A percentile compares a stretch with the other conserved stretches of the same genome.
Conservation (phyloP, 2,329 filamentous ascomycete species). For the Xylariaceae sp. region DNA sequence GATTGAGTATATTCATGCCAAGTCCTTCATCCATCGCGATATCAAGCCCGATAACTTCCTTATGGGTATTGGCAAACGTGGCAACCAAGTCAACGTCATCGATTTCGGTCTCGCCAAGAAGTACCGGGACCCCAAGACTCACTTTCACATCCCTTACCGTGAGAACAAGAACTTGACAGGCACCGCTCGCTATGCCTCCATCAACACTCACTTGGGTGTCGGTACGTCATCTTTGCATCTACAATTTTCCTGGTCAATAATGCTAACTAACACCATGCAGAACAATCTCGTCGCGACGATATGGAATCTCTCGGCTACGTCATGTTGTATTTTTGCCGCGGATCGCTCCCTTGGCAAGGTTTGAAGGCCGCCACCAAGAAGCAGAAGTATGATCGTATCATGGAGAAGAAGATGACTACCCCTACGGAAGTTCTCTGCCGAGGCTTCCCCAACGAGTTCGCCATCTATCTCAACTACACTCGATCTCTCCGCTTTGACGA, state of each 20-base stretch:
- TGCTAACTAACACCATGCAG: conserved; percentile 42
- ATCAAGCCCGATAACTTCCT: conserved; percentile 99
- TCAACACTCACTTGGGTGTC: conserved; percentile 97
- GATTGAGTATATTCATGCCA: conserved; percentile 99
- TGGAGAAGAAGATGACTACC: conserved; percentile 99
- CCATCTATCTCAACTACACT: conserved; percentile 99
- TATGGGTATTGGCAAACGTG: conserved; percentile 98
- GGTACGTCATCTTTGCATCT: conserved; percentile 46
- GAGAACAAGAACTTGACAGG: conserved; percentile 99
- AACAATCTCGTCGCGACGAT: conserved; percentile 97
- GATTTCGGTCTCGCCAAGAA: conserved; percentile 99
- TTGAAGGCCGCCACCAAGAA: conserved; percentile 98
- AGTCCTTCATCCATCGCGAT: conserved; percentile 98
- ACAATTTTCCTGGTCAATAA: neutral
- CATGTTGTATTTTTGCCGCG: conserved; percentile 99
- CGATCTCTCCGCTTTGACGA: conserved; percentile 97
- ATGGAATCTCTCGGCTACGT: conserved; percentile 99
- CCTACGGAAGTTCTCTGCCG: conserved; percentile 97
- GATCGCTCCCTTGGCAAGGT: conserved; percentile 97
- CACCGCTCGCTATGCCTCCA: conserved; percentile 95
- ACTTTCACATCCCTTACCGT: conserved; percentile 99
- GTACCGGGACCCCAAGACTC: conserved; percentile 98
- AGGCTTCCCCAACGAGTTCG: conserved; percentile 98
- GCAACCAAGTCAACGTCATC: conserved; percentile 99
- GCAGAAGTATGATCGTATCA: conserved; percentile 99